Evolutionary conservation across 257 asterid genomes (phyloP).

Genomic region (Prunella vulgaris): DNA sequence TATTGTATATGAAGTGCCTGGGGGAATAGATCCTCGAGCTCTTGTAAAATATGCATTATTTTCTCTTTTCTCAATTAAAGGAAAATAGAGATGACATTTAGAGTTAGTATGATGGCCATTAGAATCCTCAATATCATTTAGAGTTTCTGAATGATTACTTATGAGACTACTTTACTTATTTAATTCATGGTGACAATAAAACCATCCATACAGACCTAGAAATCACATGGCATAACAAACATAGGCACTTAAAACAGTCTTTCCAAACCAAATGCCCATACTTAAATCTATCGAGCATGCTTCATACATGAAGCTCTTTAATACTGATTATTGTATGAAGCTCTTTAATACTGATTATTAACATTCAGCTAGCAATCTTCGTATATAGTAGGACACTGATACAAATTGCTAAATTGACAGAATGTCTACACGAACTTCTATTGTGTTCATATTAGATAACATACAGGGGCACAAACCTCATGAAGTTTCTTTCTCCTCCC

Average conservation of each 20-base stretch:
- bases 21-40: background rate
- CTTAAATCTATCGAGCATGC: background rate
- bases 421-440: background rate
- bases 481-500: constrained; percentile 93
- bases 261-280: background rate
- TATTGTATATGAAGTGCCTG: background rate
- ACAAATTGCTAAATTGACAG: background rate
- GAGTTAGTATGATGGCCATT: background rate
- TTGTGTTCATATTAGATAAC: background rate
- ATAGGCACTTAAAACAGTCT: background rate
- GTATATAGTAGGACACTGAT: background rate
- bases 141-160: background rate
- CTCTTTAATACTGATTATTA: background rate
- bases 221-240: background rate
- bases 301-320: background rate
- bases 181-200: background rate
- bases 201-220: background rate
- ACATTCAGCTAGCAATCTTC: background rate
- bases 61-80: background rate
- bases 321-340: background rate
- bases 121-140: background rate
- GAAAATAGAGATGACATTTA: background rate
- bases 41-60: background rate
- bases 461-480: constrained; percentile 50
- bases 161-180: background rate